These are phyloP conservation scores for Fragilariopsis cylindrus DNA, from an alignment of 108 stramenopile species.

Conservation along the genomic window DNA sequence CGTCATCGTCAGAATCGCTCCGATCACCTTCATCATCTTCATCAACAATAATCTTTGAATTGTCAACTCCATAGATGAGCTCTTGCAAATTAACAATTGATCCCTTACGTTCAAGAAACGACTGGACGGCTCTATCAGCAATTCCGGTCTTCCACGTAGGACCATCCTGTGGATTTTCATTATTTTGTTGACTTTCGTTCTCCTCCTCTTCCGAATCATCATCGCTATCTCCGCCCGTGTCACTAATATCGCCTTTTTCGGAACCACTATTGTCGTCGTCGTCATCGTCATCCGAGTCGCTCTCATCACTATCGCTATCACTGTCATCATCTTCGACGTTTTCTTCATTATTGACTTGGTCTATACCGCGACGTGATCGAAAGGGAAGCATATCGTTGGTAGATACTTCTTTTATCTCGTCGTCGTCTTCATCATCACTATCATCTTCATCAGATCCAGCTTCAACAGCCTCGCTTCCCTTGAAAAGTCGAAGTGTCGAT, in stretches of 20 bases:
- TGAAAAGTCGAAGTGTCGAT: conserved; percentile 81
- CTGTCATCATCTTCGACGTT: conserved; percentile 21
- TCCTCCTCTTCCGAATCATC: conserved; percentile 17
- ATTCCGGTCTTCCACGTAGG: conserved; percentile 65
- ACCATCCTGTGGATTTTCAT: too few species aligned
- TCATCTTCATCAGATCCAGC: conserved; percentile 60
- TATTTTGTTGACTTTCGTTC: conserved; percentile 2
- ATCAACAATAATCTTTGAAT: conserved; percentile 39
- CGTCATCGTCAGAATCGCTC: conserved; percentile 45
- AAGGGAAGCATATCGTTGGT: conserved; percentile 15
- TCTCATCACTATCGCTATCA: conserved; percentile 40
- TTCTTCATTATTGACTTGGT: conserved; percentile 7
- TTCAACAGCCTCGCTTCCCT: conserved; percentile 63
- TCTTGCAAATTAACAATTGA: conserved; percentile 72
- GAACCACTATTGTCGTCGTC: conserved; percentile 38
- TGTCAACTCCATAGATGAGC: conserved; percentile 70
- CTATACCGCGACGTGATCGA: conserved; percentile 13
- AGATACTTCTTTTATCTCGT: conserved; percentile 27
- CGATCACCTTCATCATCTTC: conserved; percentile 58
- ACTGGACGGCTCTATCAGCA: conserved; percentile 66
- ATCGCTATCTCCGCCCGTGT: conserved; percentile 37
- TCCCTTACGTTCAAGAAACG: conserved; percentile 67
- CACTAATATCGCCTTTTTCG: conserved; percentile 34
- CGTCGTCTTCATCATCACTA: conserved; percentile 40
- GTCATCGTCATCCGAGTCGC: conserved; percentile 41